A percentile compares a stretch with the other conserved stretches of the same genome.
phyloP scores from a whole-genome alignment of 1,284 basidiomycete genomes.

The Trametes hirsuta region DNA sequence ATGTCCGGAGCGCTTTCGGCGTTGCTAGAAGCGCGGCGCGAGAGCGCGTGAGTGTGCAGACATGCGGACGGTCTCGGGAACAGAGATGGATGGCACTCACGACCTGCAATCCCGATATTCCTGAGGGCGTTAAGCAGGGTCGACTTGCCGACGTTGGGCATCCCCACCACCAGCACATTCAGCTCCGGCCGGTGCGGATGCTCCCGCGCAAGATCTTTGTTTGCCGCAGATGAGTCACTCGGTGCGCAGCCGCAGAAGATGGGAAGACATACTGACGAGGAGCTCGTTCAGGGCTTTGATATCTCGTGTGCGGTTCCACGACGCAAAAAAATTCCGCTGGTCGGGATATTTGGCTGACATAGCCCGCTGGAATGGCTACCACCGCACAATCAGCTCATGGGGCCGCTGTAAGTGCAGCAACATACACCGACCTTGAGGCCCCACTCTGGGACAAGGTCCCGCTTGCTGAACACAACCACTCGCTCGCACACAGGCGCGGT shows the following conservation, averaged over 20 bases:
- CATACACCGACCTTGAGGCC: slow-evolving; percentile 75
- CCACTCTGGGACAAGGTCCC: slow-evolving; percentile 86
- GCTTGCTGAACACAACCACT: slow-evolving; percentile 92
- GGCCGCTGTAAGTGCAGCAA: not conserved
- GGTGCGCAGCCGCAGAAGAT: not conserved
- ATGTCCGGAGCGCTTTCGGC: slow-evolving; percentile 88
- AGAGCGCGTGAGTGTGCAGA: not conserved
- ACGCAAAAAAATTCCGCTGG: too few species aligned
- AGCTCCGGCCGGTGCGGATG: slow-evolving; percentile 72
- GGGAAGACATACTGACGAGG: slow-evolving; percentile 51
- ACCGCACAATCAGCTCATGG: too few species aligned
- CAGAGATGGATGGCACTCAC: slow-evolving; percentile 44
- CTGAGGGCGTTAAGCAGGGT: slow-evolving; percentile 92
- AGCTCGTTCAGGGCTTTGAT: too few species aligned
- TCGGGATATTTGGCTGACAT: too few species aligned
- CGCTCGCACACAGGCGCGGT: slow-evolving; percentile 66
- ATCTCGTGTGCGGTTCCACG: too few species aligned
- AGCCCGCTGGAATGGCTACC: too few species aligned
- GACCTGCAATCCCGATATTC: slow-evolving; percentile 84
- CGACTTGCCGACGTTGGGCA: slow-evolving; percentile 99
- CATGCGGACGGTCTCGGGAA: not conserved
- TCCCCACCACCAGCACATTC: slow-evolving; percentile 91
- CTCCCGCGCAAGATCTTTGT: slow-evolving; percentile 67
- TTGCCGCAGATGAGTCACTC: not conserved
- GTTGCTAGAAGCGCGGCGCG: slow-evolving; percentile 43